phyloP scores from a whole-genome alignment of 2,329 filamentous ascomycete species.

The Verticillium zaregamsianum region DNA sequence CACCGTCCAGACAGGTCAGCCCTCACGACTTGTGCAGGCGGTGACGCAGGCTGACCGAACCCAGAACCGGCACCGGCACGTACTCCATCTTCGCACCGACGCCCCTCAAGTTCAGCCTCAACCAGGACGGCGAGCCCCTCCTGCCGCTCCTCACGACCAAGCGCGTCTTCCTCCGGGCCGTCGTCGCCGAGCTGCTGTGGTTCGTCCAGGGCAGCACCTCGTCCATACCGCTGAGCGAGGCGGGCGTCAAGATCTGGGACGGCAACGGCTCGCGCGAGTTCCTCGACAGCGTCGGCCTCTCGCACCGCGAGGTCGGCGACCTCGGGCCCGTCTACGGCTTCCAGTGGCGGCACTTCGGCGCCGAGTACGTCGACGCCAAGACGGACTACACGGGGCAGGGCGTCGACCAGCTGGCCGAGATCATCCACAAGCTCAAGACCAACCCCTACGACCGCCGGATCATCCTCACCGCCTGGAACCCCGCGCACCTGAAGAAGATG shows the following conservation, averaged over 20 bases:
- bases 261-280: constrained; percentile 90
- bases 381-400: constrained; percentile 84
- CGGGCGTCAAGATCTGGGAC: constrained; percentile 96
- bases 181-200: constrained; percentile 92
- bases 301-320: constrained; percentile 80
- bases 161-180: constrained; percentile 86
- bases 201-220: constrained; percentile 85
- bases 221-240: constrained; percentile 68
- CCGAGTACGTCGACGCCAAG: constrained; percentile 74
- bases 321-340: constrained; percentile 96
- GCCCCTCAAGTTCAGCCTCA: constrained; percentile 83
- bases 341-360: constrained; percentile 98
- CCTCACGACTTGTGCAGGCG: not conserved
- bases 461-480: constrained; percentile 93
- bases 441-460: constrained; percentile 88
- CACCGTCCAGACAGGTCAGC: constrained; percentile 77
- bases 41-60: not conserved
- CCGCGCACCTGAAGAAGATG: constrained; percentile 79
- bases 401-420: constrained; percentile 86
- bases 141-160: constrained; percentile 96
- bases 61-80: constrained; percentile 88
- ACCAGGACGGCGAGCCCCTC: constrained; percentile 56
- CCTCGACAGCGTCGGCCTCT: constrained; percentile 79
- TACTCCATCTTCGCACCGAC: constrained; percentile 82
- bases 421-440: constrained; percentile 79